These are phyloP conservation scores for Vitis riparia DNA, from an alignment of 164 flowering plant genomes.

Conservation along the genomic window DNA sequence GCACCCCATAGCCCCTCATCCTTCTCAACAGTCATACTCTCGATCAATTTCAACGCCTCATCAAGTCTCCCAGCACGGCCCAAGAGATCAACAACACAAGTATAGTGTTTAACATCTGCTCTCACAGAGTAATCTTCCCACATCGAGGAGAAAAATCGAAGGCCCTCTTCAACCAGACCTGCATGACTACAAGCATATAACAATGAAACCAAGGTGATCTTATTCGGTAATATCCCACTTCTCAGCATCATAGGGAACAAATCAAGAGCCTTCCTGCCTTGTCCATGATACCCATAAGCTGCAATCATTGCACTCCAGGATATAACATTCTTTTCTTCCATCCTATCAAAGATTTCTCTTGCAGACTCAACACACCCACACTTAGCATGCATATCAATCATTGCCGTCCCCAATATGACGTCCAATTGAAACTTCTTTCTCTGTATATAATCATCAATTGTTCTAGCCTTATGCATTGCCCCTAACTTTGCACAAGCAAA, in stretches of 20 bases:
- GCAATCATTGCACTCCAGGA: constrained; percentile 71
- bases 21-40: constrained; percentile 31
- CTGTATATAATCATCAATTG: constrained; percentile 37
- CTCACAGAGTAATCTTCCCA: constrained; percentile 28
- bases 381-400: constrained; percentile 66
- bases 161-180: constrained; percentile 58
- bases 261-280: constrained; percentile 49
- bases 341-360: constrained; percentile 43
- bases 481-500: constrained; percentile 64
- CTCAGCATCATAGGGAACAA: constrained; percentile 47
- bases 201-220: constrained; percentile 45
- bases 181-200: constrained; percentile 61
- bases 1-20: constrained; percentile 61
- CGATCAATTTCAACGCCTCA: constrained; percentile 50
- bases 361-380: constrained; percentile 54
- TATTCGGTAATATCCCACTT: constrained; percentile 42
- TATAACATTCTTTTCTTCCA: constrained; percentile 47
- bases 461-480: constrained; percentile 41
- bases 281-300: constrained; percentile 58
- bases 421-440: constrained; percentile 29
- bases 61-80: constrained; percentile 59
- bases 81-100: constrained; percentile 64
- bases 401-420: constrained; percentile 52
- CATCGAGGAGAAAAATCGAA: constrained; percentile 36
- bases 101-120: constrained; percentile 55